Evolutionary conservation across 768 basidiomycete genomes (phyloP), one percentile per base, ranked within the genome.

Genomic region (Obba rivulosa): DNA sequence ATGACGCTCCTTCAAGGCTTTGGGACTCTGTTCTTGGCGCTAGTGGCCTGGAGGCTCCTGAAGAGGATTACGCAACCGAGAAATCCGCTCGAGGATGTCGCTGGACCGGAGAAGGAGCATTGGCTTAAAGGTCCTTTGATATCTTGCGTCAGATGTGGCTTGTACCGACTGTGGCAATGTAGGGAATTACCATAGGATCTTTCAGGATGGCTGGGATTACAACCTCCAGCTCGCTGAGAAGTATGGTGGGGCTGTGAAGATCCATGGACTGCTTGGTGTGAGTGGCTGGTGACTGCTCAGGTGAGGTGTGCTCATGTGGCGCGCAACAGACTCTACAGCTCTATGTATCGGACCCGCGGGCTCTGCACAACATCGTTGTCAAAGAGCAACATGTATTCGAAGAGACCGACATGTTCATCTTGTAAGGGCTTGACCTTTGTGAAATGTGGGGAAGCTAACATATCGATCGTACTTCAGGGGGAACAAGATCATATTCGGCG

Each of bases 221-320:
- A 65, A 67, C 44, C 62, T 64, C 13, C 46, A 48, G 21, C 39
- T 71, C 25, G 60, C 49, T 7, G 46, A 57, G n/a, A 24, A 51
- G 22, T 71, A 70, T 41, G 69, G 70, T 1, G 67, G 70, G 0
- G 63, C 45, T 1, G 45, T 69, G 53, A 71, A 58, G 45, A 52
- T 70, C 23, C 49, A 71, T 24, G 69, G 60, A 2, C 35, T 71
- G 39, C 59, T 70, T 11, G 66, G 70, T 34, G 69, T 70, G 52
- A 54, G 46, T 23, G 1, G 3, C 7, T 39, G 3, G 5, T 16
- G 17, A n/a, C 8, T 2, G 17, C 28, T 35, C 5, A n/a, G 18
- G 10, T 34, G 11, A 18, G 4, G 7, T 16, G 9, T 34, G 16
- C 10, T 48, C 34, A 42, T 18, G 3, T 3, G 8, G 2, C 39